A percentile compares a stretch with the other conserved stretches of the same genome.
Evolutionary conservation across 2,329 filamentous ascomycete genomes (phyloP).

Genomic region (Ophiostoma sp.): DNA sequence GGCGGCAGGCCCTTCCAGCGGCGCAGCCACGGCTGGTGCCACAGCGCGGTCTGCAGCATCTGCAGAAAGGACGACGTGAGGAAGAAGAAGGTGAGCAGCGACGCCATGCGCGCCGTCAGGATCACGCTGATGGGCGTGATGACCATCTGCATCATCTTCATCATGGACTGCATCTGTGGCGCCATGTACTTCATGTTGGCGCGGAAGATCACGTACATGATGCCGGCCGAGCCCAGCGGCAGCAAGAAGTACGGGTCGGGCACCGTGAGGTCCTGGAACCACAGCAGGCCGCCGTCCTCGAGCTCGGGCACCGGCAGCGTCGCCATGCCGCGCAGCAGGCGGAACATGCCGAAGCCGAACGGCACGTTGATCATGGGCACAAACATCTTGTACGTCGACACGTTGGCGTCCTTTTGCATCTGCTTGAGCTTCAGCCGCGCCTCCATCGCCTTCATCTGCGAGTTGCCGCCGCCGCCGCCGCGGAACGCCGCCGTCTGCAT

Average conservation of each 20-base stretch:
- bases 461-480: constrained; percentile 33
- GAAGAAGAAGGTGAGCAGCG: constrained; percentile 60
- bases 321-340: constrained; percentile 67
- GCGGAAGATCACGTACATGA: constrained; percentile 43
- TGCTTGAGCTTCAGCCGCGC: constrained; percentile 42
- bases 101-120: constrained; percentile 44
- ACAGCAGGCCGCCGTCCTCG: constrained; percentile 63
- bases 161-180: constrained; percentile 33
- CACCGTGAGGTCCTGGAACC: constrained; percentile 72
- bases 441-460: constrained; percentile 45
- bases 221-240: constrained; percentile 54
- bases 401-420: constrained; percentile 51
- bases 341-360: constrained; percentile 75
- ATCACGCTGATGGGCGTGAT: constrained; percentile 32
- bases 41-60: constrained; percentile 40
- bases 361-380: constrained; percentile 56
- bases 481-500: constrained; percentile 29
- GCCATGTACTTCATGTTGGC: constrained; percentile 34
- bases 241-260: constrained; percentile 73
- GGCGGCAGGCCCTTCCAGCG: constrained; percentile 36
- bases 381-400: constrained; percentile 47
- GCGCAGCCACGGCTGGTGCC: constrained; percentile 40
- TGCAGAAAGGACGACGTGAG: constrained; percentile 38
- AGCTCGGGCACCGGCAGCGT: constrained; percentile 74
- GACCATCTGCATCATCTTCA: constrained; percentile 35